These are phyloP conservation scores for Singerocomus inundabilis DNA, from an alignment of 1,284 basidiomycete species.

Conservation along the genomic window DNA sequence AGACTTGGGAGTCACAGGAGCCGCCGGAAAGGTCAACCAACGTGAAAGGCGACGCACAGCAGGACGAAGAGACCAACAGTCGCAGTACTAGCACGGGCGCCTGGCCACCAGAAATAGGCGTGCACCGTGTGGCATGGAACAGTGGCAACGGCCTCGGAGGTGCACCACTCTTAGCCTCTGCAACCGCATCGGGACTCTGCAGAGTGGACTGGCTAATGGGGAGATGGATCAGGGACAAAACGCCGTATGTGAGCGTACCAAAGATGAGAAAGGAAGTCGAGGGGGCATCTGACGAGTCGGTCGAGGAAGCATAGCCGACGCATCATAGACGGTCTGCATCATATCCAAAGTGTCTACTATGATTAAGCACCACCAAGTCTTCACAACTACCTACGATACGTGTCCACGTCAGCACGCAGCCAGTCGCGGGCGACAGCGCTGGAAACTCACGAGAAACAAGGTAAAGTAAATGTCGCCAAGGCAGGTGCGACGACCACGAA, in stretches of 20 bases:
- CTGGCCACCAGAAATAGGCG: constrained; percentile 74
- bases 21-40: constrained; percentile 52
- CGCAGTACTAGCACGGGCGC: constrained; percentile 48
- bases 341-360: not conserved
- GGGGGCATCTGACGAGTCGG: constrained; percentile 35
- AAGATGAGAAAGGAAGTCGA: constrained; percentile 42
- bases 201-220: constrained; percentile 78
- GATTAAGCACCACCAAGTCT: too few species aligned
- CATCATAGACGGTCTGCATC: too few species aligned
- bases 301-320: constrained; percentile 29
- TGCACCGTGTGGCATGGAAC: constrained; percentile 82
- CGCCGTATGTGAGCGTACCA: constrained; percentile 58
- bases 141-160: constrained; percentile 63
- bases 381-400: not conserved
- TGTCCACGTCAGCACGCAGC: not conserved
- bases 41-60: constrained; percentile 33
- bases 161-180: constrained; percentile 71
- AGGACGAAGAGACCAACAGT: constrained; percentile 25
- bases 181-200: constrained; percentile 80
- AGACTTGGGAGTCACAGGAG: constrained; percentile 42
- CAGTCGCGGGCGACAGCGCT: not conserved
- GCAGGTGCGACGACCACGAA: too few species aligned
- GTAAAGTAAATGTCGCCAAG: too few species aligned
- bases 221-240: constrained; percentile 57
- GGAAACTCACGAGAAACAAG: constrained; percentile 2